phyloP scores from a whole-genome alignment of 805 yeast species.

The Candida nonsorbophila region DNA sequence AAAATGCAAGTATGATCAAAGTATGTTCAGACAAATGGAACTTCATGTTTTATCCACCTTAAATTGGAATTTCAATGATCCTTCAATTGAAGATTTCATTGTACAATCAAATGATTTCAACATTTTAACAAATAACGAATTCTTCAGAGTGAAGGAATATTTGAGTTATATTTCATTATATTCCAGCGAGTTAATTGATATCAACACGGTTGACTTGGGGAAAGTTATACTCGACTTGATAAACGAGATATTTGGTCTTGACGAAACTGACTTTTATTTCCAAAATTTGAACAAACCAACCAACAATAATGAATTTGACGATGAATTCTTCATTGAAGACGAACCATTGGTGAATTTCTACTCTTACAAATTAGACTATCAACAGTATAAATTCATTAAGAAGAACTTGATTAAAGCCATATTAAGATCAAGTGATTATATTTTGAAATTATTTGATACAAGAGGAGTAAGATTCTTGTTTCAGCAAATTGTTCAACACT shows the following conservation, averaged over 20 bases:
- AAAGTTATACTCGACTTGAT: conserved; percentile 26
- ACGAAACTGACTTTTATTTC: conserved; percentile 14
- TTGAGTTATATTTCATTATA: conserved; percentile 45
- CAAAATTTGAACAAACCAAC: conserved; percentile 16
- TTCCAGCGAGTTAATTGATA: conserved; percentile 39
- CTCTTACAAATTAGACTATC: conserved; percentile 8
- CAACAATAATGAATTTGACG: conserved; percentile 1
- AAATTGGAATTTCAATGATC: conserved; percentile 67
- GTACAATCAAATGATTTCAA: conserved; percentile 30
- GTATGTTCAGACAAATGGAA: conserved; percentile 61
- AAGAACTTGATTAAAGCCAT: conserved; percentile 21
- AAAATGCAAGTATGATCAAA: conserved; percentile 43
- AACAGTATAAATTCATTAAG: conserved; percentile 17
- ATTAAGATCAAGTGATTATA: conserved; percentile 21
- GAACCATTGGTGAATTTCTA: background rate
- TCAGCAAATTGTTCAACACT: conserved; percentile 12
- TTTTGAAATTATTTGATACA: conserved; percentile 19
- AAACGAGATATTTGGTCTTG: conserved; percentile 22
- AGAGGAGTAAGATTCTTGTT: conserved; percentile 25
- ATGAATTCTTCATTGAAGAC: conserved; percentile 7
- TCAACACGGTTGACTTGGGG: conserved; percentile 20
- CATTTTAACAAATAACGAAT: conserved; percentile 18
- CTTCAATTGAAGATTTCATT: conserved; percentile 40
- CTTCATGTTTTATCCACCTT: conserved; percentile 36
- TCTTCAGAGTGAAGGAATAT: conserved; percentile 45